Evolutionary conservation across 2,329 filamentous ascomycete species (phyloP).

Genomic region (Microdochium nivale): DNA sequence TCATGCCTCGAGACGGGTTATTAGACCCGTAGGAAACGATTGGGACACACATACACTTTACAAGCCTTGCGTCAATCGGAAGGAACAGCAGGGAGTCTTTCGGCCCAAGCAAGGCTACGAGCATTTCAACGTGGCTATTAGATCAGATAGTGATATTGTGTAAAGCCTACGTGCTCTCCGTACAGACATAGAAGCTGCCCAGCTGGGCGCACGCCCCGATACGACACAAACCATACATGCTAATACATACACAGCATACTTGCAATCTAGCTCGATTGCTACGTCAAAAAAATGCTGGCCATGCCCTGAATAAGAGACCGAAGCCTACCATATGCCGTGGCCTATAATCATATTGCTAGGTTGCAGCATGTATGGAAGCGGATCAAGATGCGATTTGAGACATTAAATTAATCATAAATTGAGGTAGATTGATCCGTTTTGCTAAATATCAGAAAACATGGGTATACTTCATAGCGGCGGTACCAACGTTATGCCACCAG

Average conservation of each 20-base stretch:
- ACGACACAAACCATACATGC: neutral
- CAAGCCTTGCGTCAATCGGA: neutral
- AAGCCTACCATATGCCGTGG: too few species aligned
- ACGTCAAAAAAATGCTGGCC: neutral
- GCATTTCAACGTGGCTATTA: too few species aligned
- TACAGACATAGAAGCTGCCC: neutral
- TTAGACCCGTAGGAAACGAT: neutral
- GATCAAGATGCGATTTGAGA: too few species aligned
- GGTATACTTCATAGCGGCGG: too few species aligned
- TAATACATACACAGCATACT: neutral
- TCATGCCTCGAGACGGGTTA: neutral
- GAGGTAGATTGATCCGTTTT: too few species aligned
- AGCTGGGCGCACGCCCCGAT: neutral
- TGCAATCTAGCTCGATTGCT: neutral
- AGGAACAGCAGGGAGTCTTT: neutral
- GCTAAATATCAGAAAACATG: too few species aligned
- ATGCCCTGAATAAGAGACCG: too few species aligned
- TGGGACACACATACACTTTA: neutral
- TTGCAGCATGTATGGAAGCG: too few species aligned
- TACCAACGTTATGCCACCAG: too few species aligned
- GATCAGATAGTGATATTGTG: neutral
- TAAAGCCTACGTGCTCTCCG: neutral
- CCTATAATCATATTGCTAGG: too few species aligned
- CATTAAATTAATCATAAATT: too few species aligned
- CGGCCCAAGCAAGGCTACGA: neutral